These are phyloP conservation scores for Fragilaria crotonensis DNA, from an alignment of 108 stramenopile species.

Conservation along the genomic window DNA sequence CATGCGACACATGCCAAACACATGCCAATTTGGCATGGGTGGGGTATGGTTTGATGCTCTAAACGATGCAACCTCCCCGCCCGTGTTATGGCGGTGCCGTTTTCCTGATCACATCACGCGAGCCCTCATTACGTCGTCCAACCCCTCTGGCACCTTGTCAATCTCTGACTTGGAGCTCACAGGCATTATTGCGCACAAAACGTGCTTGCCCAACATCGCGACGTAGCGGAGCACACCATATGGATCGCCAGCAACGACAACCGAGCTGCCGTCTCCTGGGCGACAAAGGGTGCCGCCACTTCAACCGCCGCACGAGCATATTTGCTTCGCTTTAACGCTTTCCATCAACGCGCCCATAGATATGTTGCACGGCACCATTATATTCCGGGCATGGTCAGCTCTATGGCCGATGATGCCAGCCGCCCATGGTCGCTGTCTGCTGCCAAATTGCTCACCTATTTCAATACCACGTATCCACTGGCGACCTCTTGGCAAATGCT, in stretches of 20 bases:
- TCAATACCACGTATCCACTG: constrained; percentile 15
- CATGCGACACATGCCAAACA: too few species aligned
- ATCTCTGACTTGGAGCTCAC: too few species aligned
- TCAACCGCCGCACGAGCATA: constrained; percentile 21
- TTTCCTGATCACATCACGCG: not conserved
- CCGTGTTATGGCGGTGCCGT: not conserved
- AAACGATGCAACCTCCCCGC: too few species aligned
- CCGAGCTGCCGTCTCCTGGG: not conserved
- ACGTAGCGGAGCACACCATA: constrained; percentile 3
- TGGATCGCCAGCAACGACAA: not conserved
- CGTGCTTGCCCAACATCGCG: not conserved
- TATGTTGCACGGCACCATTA: constrained; percentile 19
- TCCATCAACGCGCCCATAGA: constrained; percentile 19
- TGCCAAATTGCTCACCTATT: not conserved
- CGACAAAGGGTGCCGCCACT: constrained; percentile 29
- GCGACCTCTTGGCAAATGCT: constrained; percentile 14
- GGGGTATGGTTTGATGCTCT: too few species aligned
- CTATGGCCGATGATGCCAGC: constrained; percentile 9
- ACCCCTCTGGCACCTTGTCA: constrained; percentile 12
- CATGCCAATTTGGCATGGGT: too few species aligned
- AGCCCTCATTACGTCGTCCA: not conserved
- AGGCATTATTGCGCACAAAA: constrained; percentile 17
- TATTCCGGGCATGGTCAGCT: constrained; percentile 13
- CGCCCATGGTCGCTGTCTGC: constrained; percentile 1
- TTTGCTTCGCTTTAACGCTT: constrained; percentile 29